Evolutionary conservation across 2,329 filamentous ascomycete genomes (phyloP).

Genomic region (Exophiala sp.): DNA sequence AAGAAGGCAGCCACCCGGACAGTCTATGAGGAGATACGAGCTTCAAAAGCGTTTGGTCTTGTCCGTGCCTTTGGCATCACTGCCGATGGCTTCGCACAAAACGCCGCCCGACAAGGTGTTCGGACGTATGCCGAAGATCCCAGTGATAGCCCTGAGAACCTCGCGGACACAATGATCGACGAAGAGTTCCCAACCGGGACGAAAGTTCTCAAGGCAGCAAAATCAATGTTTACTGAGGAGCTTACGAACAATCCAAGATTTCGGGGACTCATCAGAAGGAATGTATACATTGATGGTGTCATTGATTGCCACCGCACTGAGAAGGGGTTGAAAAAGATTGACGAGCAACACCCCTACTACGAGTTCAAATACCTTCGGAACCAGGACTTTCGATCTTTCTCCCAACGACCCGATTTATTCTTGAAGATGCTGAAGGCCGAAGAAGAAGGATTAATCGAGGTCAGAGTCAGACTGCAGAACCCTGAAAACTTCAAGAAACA

Average conservation of each 20-base stretch:
- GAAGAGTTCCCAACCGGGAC: constrained; percentile 69
- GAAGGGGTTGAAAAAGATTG: constrained; percentile 87
- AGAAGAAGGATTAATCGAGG: constrained; percentile 83
- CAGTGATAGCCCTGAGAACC: constrained; percentile 69
- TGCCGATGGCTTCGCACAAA: constrained; percentile 80
- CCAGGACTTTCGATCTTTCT: constrained; percentile 75
- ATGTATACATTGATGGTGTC: constrained; percentile 75
- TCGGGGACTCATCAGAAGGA: constrained; percentile 75
- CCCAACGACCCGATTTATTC: constrained; percentile 79
- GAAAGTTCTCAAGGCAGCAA: constrained; percentile 70
- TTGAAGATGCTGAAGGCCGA: constrained; percentile 97
- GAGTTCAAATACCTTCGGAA: constrained; percentile 95
- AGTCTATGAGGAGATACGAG: constrained; percentile 76
- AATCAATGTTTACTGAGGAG: constrained; percentile 86
- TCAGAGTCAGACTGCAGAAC: constrained; percentile 70
- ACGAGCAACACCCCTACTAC: constrained; percentile 92
- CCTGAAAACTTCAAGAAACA: constrained; percentile 69
- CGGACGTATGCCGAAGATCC: constrained; percentile 82
- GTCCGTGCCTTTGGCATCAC: constrained; percentile 87
- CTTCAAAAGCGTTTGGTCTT: constrained; percentile 70
- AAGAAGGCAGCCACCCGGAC: constrained; percentile 77
- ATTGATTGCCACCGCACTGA: constrained; percentile 88
- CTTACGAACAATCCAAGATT: constrained; percentile 81
- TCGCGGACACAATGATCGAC: constrained; percentile 71
- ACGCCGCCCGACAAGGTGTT: constrained; percentile 70